Percentiles rank a stretch among this genome's conserved stretches.
Conservation (phyloP, 2,329 filamentous ascomycete genomes). For the Phialemoniopsis sp. region DNA sequence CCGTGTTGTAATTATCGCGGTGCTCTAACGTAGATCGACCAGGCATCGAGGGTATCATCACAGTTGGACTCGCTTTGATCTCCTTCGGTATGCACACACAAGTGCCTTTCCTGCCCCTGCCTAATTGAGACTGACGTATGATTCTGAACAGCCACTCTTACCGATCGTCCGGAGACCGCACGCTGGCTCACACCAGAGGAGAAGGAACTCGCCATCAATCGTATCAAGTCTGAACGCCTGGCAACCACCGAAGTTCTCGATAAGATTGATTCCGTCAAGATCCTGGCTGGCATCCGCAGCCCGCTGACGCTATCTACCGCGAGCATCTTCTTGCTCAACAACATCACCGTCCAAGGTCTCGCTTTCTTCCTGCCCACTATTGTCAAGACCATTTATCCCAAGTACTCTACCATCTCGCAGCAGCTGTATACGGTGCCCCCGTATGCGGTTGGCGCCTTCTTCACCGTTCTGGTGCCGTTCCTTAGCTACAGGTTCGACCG, state of each 20-base stretch:
- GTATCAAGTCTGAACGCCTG: slow-evolving; percentile 57
- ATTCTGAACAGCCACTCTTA: too few relatives aligned
- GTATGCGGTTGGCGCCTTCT: slow-evolving; percentile 60
- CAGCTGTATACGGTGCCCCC: slow-evolving; percentile 66
- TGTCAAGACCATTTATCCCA: slow-evolving; percentile 61
- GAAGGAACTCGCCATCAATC: slow-evolving; percentile 54
- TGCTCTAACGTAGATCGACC: too few relatives aligned
- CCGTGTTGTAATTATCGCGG: too few relatives aligned
- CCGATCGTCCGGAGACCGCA: slow-evolving; percentile 59
- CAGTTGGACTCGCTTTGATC: too few relatives aligned
- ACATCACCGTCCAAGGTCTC: slow-evolving; percentile 66
- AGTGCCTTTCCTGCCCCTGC: slow-evolving; percentile 60
- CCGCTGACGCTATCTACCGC: slow-evolving; percentile 45
- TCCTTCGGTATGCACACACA: too few relatives aligned
- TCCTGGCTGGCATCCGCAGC: slow-evolving; percentile 55
- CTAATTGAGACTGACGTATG: too few relatives aligned
- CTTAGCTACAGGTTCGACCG: slow-evolving; percentile 52
- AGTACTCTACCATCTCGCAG: slow-evolving; percentile 49
- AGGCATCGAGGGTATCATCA: too few relatives aligned
- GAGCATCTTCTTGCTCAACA: slow-evolving; percentile 57
- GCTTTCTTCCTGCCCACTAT: slow-evolving; percentile 69
- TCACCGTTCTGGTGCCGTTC: slow-evolving; percentile 52
- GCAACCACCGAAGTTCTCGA: slow-evolving; percentile 52
- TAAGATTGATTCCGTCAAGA: slow-evolving; percentile 40
- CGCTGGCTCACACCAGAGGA: slow-evolving; percentile 57